Evolutionary conservation across 116 monocot species (phyloP).

Genomic region (Thalassia testudinum): DNA sequence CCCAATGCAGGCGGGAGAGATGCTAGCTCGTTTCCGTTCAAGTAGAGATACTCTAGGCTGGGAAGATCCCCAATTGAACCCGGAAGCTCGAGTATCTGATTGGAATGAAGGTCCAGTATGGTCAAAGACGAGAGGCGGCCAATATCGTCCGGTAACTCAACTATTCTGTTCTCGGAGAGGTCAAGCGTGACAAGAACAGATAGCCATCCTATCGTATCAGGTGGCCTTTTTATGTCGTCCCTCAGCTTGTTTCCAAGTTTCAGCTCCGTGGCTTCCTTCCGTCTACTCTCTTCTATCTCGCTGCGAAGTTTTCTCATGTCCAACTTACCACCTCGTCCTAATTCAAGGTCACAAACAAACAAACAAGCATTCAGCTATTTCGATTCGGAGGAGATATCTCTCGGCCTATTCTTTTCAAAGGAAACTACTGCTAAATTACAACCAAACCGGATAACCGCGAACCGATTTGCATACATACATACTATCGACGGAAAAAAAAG

Average conservation of each 20-base stretch:
- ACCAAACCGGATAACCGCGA: no score
- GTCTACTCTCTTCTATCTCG: conserved; percentile 27
- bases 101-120: conserved; percentile 32
- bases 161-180: conserved; percentile 40
- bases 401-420: no score
- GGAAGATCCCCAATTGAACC: conserved; percentile 38
- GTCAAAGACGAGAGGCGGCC: conserved; percentile 26
- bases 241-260: conserved; percentile 27
- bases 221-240: conserved; percentile 35
- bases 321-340: conserved; percentile 30
- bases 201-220: conserved; percentile 42
- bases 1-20: conserved; percentile 28
- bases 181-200: conserved; percentile 25
- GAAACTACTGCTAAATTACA: no score
- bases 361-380: not conserved
- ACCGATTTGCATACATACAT: not conserved
- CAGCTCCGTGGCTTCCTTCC: conserved; percentile 29
- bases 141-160: conserved; percentile 25
- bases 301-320: conserved; percentile 37
- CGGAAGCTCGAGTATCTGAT: conserved; percentile 32
- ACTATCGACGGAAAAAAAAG: not conserved
- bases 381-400: no score
- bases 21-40: conserved; percentile 32
- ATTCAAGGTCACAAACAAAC: not conserved
- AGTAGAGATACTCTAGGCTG: conserved; percentile 22